Conservation (phyloP, 805 yeast genomes). For the Kluyveromyces nonfermentans region DNA sequence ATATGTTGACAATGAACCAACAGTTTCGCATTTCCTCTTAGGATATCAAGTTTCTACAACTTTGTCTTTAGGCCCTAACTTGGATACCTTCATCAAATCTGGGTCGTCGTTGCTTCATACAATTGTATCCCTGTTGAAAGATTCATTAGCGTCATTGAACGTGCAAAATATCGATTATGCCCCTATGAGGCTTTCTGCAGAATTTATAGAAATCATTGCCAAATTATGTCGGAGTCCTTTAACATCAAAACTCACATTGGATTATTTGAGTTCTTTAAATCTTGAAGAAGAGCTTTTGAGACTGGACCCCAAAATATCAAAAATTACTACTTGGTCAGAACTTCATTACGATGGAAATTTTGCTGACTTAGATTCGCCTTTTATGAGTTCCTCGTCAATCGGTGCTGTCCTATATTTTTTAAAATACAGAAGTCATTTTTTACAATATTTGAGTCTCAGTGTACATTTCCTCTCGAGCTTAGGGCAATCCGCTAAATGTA, state of each 20-base stretch:
- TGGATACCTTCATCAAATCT: constrained; percentile 44
- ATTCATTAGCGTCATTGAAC: constrained; percentile 37
- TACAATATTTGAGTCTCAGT: constrained; percentile 63
- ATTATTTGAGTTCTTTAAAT: constrained; percentile 41
- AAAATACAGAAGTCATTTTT: constrained; percentile 46
- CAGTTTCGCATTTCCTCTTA: constrained; percentile 64
- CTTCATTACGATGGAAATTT: constrained; percentile 29
- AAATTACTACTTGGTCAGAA: constrained; percentile 47
- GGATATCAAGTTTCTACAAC: constrained; percentile 56
- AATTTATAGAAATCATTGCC: constrained; percentile 52
- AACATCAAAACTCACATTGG: constrained; percentile 43
- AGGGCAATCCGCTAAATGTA: constrained; percentile 38
- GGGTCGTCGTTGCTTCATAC: constrained; percentile 47
- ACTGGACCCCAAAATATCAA: constrained; percentile 46
- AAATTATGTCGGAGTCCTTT: constrained; percentile 49
- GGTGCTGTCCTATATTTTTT: constrained; percentile 55
- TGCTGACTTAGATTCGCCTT: constrained; percentile 30
- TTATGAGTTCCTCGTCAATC: constrained; percentile 28
- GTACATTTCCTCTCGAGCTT: constrained; percentile 48
- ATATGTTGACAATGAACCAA: constrained; percentile 33
- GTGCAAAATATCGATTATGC: constrained; percentile 38
- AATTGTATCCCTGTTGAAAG: constrained; percentile 40
- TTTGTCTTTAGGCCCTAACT: constrained; percentile 39
- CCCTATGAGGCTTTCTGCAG: constrained; percentile 49
- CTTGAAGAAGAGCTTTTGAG: constrained; percentile 44